Evolutionary conservation across 2,329 filamentous ascomycete species (phyloP).

Genomic region (Delphinella strobiligena): DNA sequence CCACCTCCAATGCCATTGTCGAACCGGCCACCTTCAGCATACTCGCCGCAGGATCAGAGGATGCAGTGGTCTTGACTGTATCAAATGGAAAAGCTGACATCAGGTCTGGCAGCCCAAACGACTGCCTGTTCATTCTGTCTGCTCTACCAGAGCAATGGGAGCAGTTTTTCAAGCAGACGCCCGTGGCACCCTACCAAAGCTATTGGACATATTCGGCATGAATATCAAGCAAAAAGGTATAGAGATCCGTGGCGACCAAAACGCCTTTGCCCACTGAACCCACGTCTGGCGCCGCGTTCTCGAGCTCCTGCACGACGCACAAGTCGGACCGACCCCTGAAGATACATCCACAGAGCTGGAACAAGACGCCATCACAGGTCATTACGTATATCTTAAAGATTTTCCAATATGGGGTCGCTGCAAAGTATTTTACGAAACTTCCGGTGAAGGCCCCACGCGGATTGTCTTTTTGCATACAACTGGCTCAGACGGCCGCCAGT

Average conservation of each 20-base stretch:
- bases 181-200: constrained; percentile 31
- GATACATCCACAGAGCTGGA: constrained; percentile 26
- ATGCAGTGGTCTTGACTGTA: constrained; percentile 18
- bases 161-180: constrained; percentile 32
- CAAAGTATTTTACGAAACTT: constrained; percentile 39
- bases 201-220: constrained; percentile 27
- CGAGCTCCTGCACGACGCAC: constrained; percentile 35
- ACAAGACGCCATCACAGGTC: constrained; percentile 34
- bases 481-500: constrained; percentile 34
- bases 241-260: constrained; percentile 34
- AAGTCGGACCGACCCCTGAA: constrained; percentile 31
- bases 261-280: constrained; percentile 31
- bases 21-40: constrained; percentile 20
- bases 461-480: constrained; percentile 27
- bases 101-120: constrained; percentile 13
- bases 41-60: constrained; percentile 18
- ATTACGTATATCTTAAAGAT: constrained; percentile 33
- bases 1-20: constrained; percentile 18
- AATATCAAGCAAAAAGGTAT: constrained; percentile 37
- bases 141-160: constrained; percentile 35
- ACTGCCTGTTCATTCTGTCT: constrained; percentile 25
- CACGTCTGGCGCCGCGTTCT: constrained; percentile 37
- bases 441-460: constrained; percentile 33
- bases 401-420: constrained; percentile 35
- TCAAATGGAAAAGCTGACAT: constrained; percentile 18